Evolutionary conservation across 1,284 basidiomycete species (phyloP).

Genomic region (Waitea zeae): DNA sequence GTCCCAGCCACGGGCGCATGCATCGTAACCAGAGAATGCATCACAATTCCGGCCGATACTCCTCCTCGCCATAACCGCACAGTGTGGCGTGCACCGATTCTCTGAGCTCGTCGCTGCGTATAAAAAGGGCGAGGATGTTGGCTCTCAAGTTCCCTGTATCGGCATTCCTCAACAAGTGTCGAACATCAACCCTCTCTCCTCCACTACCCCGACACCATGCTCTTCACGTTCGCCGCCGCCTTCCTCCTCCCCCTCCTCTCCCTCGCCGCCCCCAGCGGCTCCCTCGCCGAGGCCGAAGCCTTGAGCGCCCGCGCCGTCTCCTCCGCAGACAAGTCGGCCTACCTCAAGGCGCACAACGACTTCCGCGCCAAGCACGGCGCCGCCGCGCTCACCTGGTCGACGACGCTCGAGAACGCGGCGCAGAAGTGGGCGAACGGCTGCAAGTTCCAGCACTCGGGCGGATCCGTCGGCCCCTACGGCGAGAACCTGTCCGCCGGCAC

Average conservation of each 20-base stretch:
- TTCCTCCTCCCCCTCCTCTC: slow-evolving; percentile 2
- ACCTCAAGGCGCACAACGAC: slow-evolving; percentile 28
- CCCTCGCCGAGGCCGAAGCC: background rate
- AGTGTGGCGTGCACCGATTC: no score
- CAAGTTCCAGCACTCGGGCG: slow-evolving; percentile 26
- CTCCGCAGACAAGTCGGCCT: slow-evolving; percentile 9
- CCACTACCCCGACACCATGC: slow-evolving; percentile 1
- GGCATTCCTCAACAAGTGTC: no score
- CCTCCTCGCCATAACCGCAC: no score
- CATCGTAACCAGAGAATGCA: no score
- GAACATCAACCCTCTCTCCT: no score
- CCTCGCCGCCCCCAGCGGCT: slow-evolving; percentile 4
- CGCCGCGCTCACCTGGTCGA: slow-evolving; percentile 25
- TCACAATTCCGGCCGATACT: no score
- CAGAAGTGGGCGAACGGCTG: slow-evolving; percentile 31
- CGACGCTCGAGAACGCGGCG: slow-evolving; percentile 23
- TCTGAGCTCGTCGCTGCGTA: no score
- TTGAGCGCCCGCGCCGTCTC: background rate
- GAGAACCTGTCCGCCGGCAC: slow-evolving; percentile 13
- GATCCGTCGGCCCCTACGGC: slow-evolving; percentile 10
- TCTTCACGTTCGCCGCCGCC: slow-evolving; percentile 1
- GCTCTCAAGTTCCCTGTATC: no score
- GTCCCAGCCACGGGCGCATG: no score
- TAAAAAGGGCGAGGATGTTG: no score
- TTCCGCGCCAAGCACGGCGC: slow-evolving; percentile 25